A percentile compares a stretch with the other conserved stretches of the same genome.
These are phyloP conservation scores for Lasiosphaeria ovina DNA, from an alignment of 495 filamentous ascomycete genomes.

Conservation along the genomic window DNA sequence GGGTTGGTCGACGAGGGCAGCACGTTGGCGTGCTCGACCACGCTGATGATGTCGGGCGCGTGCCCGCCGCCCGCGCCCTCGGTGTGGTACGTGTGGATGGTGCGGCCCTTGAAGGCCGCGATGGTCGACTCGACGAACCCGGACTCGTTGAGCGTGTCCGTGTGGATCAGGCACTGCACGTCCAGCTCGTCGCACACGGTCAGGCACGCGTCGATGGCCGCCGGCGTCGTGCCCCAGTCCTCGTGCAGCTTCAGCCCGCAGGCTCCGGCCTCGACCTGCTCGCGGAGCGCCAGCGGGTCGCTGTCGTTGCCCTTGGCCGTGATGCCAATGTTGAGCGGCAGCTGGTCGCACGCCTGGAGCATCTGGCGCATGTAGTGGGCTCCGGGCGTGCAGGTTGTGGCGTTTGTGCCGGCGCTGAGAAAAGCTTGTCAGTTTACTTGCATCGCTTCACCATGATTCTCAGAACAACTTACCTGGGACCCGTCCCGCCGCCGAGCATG, in stretches of 20 bases:
- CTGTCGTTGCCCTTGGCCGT: constrained; percentile 97
- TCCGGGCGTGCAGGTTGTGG: constrained; percentile 93
- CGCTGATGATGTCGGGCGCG: constrained; percentile 93
- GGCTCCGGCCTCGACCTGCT: constrained; percentile 81
- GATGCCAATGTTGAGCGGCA: constrained; percentile 92
- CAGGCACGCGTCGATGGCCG: constrained; percentile 89
- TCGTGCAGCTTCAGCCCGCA: constrained; percentile 95
- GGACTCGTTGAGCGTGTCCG: constrained; percentile 95
- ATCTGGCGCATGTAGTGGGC: constrained; percentile 83
- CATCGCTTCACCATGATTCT: constrained; percentile 2
- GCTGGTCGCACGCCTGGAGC: constrained; percentile 81
- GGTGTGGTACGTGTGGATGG: constrained; percentile 98
- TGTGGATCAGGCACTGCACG: constrained; percentile 94
- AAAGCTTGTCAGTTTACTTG: constrained; percentile 14
- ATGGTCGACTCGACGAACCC: constrained; percentile 96
- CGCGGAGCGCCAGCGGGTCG: constrained; percentile 64
- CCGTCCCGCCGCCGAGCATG: constrained; percentile 88
- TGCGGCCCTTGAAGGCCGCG: constrained; percentile 79
- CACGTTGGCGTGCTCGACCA: constrained; percentile 90
- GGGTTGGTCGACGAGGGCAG: constrained; percentile 92
- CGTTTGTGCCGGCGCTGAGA: constrained; percentile 80
- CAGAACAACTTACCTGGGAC: constrained; percentile 28
- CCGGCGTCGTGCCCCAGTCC: constrained; percentile 93
- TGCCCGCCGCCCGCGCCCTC: constrained; percentile 96
- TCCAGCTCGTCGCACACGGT: constrained; percentile 86